Evolutionary conservation across 2,329 filamentous ascomycete genomes (phyloP), one percentile per base, ranked within the genome.

Genomic region (Diplodia corticola): DNA sequence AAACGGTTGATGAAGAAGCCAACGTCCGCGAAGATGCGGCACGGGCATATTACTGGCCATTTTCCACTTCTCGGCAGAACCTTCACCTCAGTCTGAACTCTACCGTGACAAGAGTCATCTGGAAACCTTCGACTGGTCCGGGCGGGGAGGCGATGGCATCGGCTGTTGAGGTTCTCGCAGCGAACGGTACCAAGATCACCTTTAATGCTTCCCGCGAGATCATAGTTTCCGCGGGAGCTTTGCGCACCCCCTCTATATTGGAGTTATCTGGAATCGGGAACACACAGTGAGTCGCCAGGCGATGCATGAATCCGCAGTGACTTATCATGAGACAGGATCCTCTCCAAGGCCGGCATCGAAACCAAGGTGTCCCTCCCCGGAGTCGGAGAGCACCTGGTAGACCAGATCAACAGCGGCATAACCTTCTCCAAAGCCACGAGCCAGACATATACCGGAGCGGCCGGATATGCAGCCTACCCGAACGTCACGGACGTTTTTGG

Each of bases 11-110:
- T 67, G 67, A 71, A 0, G 71, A 72, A 1, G 71, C 73, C 9
- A 73, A 78, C 67, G 72, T 80, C 7, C 77, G 82, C 9, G 76
- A 79, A 57, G 81, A 84, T 72, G 80, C 82, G 46, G 81, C 80
- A 4, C 73, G 80, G 17, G 79, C 81, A 3, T 84, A 82, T 68
- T 84, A 82, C 69, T 81, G 76, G 63, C 80, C 82, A 1, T 49
- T 64, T n/a, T 72, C 70, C 48, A 67, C 73, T 13, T 50, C 66
- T 26, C 72, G 82, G 53, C 48, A 71, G 1, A 84, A 84, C 67
- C 72, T 84, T 0, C 70, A 80, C 2, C 69, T 83, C 1, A 76
- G 82, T 28, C 68, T 78, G n/a, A 80, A 82, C 65, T 79, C 81
- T 0, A 74, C 73, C 1, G 82, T 77, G 0, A 78, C 78, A 37